These are phyloP conservation scores for Daldinia childiae DNA, from an alignment of 495 filamentous ascomycete genomes.

Conservation along the genomic window DNA sequence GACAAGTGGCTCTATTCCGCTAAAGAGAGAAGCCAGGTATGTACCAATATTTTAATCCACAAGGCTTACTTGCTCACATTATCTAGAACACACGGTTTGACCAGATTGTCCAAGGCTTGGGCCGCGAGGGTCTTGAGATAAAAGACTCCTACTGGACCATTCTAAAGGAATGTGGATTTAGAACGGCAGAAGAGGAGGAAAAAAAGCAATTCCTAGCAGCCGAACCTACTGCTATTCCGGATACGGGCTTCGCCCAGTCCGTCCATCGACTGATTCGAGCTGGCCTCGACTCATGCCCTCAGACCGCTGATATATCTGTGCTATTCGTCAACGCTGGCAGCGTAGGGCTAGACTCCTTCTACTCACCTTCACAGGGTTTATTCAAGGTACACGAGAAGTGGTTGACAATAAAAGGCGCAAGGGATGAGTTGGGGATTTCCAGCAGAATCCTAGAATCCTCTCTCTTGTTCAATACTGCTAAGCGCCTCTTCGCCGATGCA, in stretches of 20 bases:
- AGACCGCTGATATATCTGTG: neutral
- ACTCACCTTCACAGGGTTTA: neutral
- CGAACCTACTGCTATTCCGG: neutral
- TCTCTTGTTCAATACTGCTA: slow-evolving; percentile 8
- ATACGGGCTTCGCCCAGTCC: neutral
- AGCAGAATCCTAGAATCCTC: neutral
- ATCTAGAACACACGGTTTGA: neutral
- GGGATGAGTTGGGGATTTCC: slow-evolving; percentile 2
- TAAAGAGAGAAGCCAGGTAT: neutral
- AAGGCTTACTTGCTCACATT: neutral
- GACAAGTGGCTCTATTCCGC: neutral
- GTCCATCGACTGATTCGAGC: neutral
- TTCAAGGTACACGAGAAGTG: slow-evolving; percentile 37
- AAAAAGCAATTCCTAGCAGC: neutral
- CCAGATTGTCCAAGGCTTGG: neutral
- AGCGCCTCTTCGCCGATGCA: slow-evolving; percentile 15
- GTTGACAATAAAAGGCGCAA: slow-evolving; percentile 18
- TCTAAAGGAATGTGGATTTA: neutral
- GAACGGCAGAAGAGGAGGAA: neutral
- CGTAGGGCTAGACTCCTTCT: neutral
- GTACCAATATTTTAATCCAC: neutral
- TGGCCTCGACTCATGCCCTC: neutral
- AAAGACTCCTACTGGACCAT: neutral
- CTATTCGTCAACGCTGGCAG: neutral
- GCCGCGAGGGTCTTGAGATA: neutral